Conservation (phyloP, 345 rosid species). For the Nephelium lappaceum region DNA sequence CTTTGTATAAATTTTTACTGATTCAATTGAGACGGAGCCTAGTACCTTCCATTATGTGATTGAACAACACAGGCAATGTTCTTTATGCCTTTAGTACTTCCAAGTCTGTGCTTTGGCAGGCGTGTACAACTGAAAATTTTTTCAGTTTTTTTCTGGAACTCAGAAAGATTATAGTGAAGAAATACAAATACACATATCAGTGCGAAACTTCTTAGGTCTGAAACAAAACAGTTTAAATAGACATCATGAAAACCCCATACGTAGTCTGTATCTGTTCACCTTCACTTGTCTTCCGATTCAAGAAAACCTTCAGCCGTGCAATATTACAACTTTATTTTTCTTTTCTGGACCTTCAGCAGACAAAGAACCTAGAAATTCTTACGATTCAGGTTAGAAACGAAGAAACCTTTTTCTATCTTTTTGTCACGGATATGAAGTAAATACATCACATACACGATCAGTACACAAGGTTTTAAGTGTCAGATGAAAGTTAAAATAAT, state of each 20-base stretch:
- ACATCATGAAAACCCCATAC: conserved; percentile 23
- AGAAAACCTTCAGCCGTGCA: not conserved
- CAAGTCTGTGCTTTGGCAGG: conserved; percentile 56
- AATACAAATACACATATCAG: conserved; percentile 2
- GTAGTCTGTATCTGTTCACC: not conserved
- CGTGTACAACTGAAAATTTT: conserved; percentile 31
- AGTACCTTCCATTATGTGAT: conserved; percentile 51
- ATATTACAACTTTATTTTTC: not conserved
- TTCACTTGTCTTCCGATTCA: conserved; percentile 11
- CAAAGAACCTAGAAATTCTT: not conserved
- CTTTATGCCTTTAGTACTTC: conserved; percentile 67
- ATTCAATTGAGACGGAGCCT: conserved; percentile 53
- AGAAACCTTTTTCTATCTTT: not conserved
- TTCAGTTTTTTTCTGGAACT: conserved; percentile 21
- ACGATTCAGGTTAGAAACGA: not conserved
- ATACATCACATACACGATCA: not conserved
- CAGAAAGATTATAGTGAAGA: conserved; percentile 2
- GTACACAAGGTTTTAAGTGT: not conserved
- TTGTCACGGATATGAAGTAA: not conserved
- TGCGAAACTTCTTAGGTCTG: conserved; percentile 19
- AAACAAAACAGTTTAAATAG: conserved; percentile 15
- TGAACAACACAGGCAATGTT: conserved; percentile 70
- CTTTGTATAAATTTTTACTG: conserved; percentile 31
- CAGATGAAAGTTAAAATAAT: conserved; percentile 5
- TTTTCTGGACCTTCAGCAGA: not conserved